Conservation (phyloP, 2,329 filamentous ascomycete species). For the Massarina eburnea region DNA sequence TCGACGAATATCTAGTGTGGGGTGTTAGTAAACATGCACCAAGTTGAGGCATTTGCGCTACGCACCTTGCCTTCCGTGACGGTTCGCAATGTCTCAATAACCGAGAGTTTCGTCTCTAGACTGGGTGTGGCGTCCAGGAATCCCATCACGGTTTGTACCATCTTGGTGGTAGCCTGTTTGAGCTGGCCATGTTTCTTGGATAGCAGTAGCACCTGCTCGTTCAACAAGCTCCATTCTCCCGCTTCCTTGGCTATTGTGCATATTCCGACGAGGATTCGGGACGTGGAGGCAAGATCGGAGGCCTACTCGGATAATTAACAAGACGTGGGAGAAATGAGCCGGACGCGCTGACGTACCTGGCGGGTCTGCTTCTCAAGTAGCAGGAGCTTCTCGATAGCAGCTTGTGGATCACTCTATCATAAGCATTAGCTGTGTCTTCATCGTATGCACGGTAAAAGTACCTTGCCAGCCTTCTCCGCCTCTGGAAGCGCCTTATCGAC, state of each 20-base stretch:
- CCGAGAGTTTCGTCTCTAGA: constrained; percentile 82
- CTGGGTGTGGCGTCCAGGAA: constrained; percentile 87
- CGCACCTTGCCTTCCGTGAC: constrained; percentile 93
- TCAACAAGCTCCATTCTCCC: constrained; percentile 90
- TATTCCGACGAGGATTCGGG: constrained; percentile 81
- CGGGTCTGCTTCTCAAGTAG: constrained; percentile 93
- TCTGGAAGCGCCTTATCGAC: constrained; percentile 89
- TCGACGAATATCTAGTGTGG: constrained; percentile 84
- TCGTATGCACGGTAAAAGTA: constrained; percentile 44
- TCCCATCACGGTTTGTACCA: constrained; percentile 94
- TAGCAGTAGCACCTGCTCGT: constrained; percentile 91
- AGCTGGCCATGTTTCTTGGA: constrained; percentile 99
- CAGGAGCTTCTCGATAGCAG: constrained; percentile 90
- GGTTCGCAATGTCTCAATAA: constrained; percentile 93
- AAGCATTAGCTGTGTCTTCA: constrained; percentile 17
- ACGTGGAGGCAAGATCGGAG: constrained; percentile 94
- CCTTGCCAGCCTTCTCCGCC: constrained; percentile 85
- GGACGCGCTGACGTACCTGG: constrained; percentile 63
- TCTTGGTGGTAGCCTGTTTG: constrained; percentile 97
- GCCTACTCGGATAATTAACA: constrained; percentile 57
- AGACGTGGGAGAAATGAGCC: background rate
- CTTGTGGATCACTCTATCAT: constrained; percentile 71
- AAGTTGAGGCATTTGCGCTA: constrained; percentile 1
- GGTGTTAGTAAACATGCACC: constrained; percentile 18
- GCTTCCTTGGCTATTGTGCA: constrained; percentile 93